Conservation (phyloP, 257 asterid species). For the Fraxinus anomala region DNA sequence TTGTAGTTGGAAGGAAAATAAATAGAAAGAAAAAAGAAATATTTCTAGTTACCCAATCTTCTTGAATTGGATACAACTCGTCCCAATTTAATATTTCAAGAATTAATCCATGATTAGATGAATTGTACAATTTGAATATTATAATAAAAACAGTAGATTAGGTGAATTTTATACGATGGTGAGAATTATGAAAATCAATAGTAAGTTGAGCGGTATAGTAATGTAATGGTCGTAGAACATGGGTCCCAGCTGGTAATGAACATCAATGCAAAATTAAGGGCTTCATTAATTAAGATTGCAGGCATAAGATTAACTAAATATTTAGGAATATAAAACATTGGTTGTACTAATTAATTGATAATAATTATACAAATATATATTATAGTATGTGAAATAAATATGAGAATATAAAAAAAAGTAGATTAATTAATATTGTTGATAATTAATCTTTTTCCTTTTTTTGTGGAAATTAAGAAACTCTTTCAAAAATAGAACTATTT, state of each 20-base stretch:
- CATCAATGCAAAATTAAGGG: too few relatives aligned
- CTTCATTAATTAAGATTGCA: too few relatives aligned
- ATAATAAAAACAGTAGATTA: too few relatives aligned
- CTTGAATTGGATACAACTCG: background rate
- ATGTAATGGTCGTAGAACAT: background rate
- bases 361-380: too few relatives aligned
- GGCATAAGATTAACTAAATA: background rate
- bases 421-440: too few relatives aligned
- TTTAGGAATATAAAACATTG: too few relatives aligned
- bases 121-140: background rate
- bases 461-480: too few relatives aligned
- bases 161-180: background rate
- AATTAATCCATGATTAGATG: background rate
- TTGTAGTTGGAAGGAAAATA: slow-evolving; percentile 23
- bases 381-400: too few relatives aligned
- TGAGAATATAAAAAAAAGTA: too few relatives aligned
- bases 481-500: too few relatives aligned
- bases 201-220: background rate
- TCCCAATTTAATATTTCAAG: background rate
- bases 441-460: too few relatives aligned
- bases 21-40: background rate
- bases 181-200: background rate
- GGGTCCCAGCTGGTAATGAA: background rate
- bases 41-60: background rate
- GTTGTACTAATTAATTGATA: too few relatives aligned